Base-by-base conservation (phyloP, 495 filamentous ascomycete genomes). In the Penicillium subrubescens region DNA sequence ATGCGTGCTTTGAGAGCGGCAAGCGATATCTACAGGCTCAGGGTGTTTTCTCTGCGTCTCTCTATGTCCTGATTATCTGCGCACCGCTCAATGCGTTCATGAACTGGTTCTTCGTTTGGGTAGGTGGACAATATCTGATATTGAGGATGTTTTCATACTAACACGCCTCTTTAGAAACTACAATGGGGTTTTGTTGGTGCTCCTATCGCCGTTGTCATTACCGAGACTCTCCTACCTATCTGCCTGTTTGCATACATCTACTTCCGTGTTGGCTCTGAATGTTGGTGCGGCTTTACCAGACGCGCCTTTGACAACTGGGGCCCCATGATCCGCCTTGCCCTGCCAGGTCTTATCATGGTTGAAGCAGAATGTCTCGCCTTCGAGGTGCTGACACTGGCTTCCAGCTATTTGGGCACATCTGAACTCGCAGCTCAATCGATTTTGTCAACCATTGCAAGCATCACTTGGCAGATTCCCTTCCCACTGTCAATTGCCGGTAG, bases 281-380 rank as follows among this genome's bases (percentile, higher is more conserved):
- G 94, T 77, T 97, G 94, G 94, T 89, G 90, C 64, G 94, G 94
- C 1, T 87, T 96, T 62, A 88, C 87, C 1, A 77, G 71, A 56
- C 78, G 82, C 27, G 91, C 90, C 8, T 83, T 95, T 52, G 78
- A 80, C 21, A 96, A 96, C 74, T 97, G 93, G 93, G 84, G 86
- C 6, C 91, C 90, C 1, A 95, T 96, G 93, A 84, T 97, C 69
- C 81, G 85, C 57, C 88, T 97, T 17, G 92, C 93, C 0, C 74
- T 97, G 19, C 93, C 90, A 0, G 94, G 94, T 4, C 86, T 97
- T 71, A 76, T 96, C 46, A 97, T 97, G 92, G 90, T 98, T 1
- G 89, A 95, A 73, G 93, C 94, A 8, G 94, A 97, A 72, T 94
- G 87, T 75, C 84, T 96, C 6, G 92, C 92, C 19, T 94, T 95